These are phyloP conservation scores for Hanseniaspora jakobsenii DNA, from an alignment of 805 yeast species.

Conservation along the genomic window DNA sequence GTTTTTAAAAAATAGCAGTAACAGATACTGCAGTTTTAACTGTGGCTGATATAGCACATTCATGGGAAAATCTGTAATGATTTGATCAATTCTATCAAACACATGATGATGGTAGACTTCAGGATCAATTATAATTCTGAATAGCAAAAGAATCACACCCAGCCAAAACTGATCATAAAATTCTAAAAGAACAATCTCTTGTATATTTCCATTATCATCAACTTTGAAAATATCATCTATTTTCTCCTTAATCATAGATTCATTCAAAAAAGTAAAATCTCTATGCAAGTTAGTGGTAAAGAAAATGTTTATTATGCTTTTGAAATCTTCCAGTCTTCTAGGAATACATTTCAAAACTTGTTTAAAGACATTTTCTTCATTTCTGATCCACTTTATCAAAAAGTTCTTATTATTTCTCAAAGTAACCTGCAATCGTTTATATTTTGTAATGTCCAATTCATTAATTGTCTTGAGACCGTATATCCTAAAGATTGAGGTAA, in stretches of 20 bases:
- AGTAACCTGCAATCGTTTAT: background rate
- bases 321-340: background rate
- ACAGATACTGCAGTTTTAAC: background rate
- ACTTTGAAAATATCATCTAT: conserved; percentile 1
- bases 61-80: background rate
- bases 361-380: conserved; percentile 1
- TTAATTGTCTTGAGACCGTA: too few species aligned
- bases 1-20: conserved; percentile 2
- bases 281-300: conserved; percentile 4
- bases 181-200: background rate
- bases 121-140: conserved; percentile 7
- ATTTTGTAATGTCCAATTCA: conserved; percentile 11
- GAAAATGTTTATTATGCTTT: background rate
- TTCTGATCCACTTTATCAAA: background rate
- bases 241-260: background rate
- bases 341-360: conserved; percentile 4
- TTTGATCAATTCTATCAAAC: background rate
- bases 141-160: conserved; percentile 5
- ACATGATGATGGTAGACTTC: conserved; percentile 4
- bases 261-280: conserved; percentile 6
- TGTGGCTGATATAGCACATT: background rate
- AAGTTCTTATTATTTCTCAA: background rate
- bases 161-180: conserved; percentile 9
- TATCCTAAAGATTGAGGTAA: too few species aligned
- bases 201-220: background rate